A percentile compares a stretch with the other conserved stretches of the same genome.
Evolutionary conservation across 2,329 filamentous ascomycete species (phyloP).

Genomic region (Calonectria pseudoreteaudii): DNA sequence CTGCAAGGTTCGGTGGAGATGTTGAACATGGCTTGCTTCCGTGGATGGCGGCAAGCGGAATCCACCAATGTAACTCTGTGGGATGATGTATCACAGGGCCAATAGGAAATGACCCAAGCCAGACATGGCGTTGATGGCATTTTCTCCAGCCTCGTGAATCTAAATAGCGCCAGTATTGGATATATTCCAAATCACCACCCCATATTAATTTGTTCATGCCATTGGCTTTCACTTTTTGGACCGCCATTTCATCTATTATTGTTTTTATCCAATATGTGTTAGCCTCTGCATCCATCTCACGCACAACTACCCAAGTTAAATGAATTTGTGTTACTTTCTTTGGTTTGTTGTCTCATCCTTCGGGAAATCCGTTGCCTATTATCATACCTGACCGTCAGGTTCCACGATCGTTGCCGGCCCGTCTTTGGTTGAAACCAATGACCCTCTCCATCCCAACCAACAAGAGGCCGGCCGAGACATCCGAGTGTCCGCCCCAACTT

Average conservation of each 20-base stretch:
- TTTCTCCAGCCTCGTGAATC: not conserved
- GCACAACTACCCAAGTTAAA: not conserved
- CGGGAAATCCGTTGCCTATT: not conserved
- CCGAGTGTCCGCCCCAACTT: not conserved
- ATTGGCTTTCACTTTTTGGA: not conserved
- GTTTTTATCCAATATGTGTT: not conserved
- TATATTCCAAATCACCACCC: not conserved
- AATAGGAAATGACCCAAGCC: not conserved
- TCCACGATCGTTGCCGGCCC: not conserved
- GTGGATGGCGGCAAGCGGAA: not conserved
- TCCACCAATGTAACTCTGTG: not conserved
- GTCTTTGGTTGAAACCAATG: not conserved
- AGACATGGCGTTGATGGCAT: not conserved
- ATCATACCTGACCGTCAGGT: not conserved
- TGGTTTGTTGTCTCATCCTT: not conserved
- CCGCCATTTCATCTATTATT: not conserved
- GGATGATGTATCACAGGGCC: not conserved
- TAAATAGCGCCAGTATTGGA: not conserved
- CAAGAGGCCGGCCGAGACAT: conserved; percentile 3
- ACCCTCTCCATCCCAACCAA: not conserved
- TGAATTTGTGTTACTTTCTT: not conserved
- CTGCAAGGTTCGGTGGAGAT: not conserved
- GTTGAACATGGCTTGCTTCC: not conserved
- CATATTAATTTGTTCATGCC: not conserved
- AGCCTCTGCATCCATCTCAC: not conserved